Base-by-base conservation (phyloP, 768 basidiomycete genomes). In the Termitomyces sp. region DNA sequence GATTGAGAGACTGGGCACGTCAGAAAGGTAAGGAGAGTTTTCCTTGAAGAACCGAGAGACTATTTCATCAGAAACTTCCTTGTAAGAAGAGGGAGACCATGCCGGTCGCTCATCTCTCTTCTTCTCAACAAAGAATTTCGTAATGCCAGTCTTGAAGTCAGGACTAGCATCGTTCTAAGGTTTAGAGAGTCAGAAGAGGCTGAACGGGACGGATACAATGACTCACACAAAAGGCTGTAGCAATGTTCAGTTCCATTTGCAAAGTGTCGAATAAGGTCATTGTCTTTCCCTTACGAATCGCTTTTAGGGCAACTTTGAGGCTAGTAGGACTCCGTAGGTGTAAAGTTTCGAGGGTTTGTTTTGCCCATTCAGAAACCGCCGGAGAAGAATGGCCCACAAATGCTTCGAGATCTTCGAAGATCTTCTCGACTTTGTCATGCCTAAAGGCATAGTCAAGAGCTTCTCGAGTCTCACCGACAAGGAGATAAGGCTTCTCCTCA, bases 191-290 rank as follows among this genome's bases (percentile, higher is more conserved):
- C 44, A 54, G 57, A 56, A 24, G 62, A 40, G 47, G 51, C 53
- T 56, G 55, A 41, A 47, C 15, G 30, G 22, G 32, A 58, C 40
- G 34, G 59, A 24, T 43, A 17, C 50, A 32, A 61, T 48, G 55
- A 82, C 92, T 75, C 70, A 95, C 94, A 62, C 90, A 90, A 69
- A 84, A 96, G 15, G 93, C 93, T 34, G 88, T 84, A 19, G 92
- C 94, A 64, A 98, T 88, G 61, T 82, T 82, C 60, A 94, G 75
- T 65, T 98, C 96, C 84, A 89, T 92, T 60, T 87, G 73, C 57
- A 98, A 74, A 1, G 82, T 83, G 55, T 88, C 77, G 5, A 77
- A 73, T 40, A 98, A 74, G 2, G 77, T 66, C 76, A 85, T 70
- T 1, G 71, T 70, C 62, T 75, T 81, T n/a, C 92, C 94, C 56